A percentile compares a stretch with the other conserved stretches of the same genome.
Evolutionary conservation across 441 rosid species (phyloP).

Genomic region (Brassica balearica): DNA sequence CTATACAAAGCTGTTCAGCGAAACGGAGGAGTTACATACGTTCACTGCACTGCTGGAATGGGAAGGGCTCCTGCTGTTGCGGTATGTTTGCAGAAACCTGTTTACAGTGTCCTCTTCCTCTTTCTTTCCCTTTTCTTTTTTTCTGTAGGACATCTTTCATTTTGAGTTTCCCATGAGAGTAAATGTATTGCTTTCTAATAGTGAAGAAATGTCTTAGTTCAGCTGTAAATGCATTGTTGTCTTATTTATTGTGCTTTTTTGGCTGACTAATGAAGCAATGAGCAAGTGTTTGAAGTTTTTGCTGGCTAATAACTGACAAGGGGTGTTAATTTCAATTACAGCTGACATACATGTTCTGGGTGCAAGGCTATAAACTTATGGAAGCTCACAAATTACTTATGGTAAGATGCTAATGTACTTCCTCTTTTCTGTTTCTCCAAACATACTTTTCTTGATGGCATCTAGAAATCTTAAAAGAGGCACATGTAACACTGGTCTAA

Average conservation of each 20-base stretch:
- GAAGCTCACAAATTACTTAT: constrained; percentile 72
- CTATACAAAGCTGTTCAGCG: constrained; percentile 66
- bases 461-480: neutral
- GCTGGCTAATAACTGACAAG: too few species aligned
- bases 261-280: constrained; percentile 16
- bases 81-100: constrained; percentile 49
- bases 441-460: neutral
- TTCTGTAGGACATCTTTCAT: too few species aligned
- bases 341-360: constrained; percentile 98
- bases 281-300: constrained; percentile 11
- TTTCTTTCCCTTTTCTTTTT: too few species aligned
- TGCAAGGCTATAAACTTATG: constrained; percentile 81
- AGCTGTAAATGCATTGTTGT: too few species aligned
- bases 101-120: too few species aligned
- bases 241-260: constrained; percentile 10
- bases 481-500: constrained; percentile 16
- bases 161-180: too few species aligned
- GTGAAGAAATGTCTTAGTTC: too few species aligned
- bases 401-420: constrained; percentile 56
- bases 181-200: too few species aligned
- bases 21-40: constrained; percentile 88
- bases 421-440: constrained; percentile 2
- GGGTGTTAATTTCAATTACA: constrained; percentile 47
- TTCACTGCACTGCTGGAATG: constrained; percentile 97
- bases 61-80: constrained; percentile 98